Conservation (phyloP, 2,329 filamentous ascomycete species). For the Venturiaceae sp. region DNA sequence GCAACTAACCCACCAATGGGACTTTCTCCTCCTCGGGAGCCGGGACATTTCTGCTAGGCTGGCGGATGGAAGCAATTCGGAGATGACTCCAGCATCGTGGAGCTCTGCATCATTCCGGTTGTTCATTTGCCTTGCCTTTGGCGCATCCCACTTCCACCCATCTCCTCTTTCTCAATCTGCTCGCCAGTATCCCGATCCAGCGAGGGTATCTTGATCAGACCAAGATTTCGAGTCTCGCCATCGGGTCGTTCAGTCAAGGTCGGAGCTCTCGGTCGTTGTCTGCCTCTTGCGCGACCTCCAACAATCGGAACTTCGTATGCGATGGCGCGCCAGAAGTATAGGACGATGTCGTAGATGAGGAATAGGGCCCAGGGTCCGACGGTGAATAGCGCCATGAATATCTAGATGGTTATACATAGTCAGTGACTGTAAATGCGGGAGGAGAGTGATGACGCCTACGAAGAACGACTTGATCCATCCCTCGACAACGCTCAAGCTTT, state of each 20-base stretch:
- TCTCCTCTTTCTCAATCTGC: not conserved
- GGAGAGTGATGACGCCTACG: conserved; percentile 31
- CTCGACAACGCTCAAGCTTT: conserved; percentile 47
- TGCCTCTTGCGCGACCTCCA: conserved; percentile 51
- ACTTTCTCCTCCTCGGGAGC: not conserved
- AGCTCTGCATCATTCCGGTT: too few relatives aligned
- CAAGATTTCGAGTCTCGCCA: conserved; percentile 36
- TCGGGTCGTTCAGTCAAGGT: conserved; percentile 49
- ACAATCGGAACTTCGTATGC: conserved; percentile 50
- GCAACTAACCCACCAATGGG: not conserved
- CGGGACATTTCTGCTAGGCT: not conserved
- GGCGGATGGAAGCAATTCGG: not conserved
- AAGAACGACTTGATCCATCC: conserved; percentile 53
- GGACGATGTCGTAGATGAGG: conserved; percentile 52
- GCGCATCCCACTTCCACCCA: not conserved
- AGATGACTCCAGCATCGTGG: not conserved
- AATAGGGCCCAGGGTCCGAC: conserved; percentile 55
- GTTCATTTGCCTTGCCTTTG: not conserved
- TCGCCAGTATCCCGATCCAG: conserved; percentile 10
- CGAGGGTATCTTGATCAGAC: conserved; percentile 24
- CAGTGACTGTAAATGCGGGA: not conserved
- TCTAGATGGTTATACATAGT: conserved; percentile 26
- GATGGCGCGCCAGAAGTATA: conserved; percentile 50
- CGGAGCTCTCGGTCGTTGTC: conserved; percentile 50
- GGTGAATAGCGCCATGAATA: conserved; percentile 49